These are phyloP conservation scores for Lithospermum erythrorhizon DNA, from an alignment of 257 asterid genomes.

Conservation along the genomic window DNA sequence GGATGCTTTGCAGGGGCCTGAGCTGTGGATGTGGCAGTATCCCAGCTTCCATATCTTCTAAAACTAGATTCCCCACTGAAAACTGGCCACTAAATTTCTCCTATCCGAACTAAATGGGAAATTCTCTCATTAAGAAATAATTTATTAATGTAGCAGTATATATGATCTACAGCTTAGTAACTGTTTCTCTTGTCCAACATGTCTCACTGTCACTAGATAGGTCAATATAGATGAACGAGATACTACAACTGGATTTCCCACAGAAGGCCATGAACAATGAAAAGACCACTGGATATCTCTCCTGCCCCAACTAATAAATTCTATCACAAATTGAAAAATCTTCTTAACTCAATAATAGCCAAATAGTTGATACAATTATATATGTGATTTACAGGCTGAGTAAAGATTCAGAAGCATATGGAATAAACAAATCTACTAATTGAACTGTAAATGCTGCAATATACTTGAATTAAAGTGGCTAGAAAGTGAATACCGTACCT, in stretches of 20 bases:
- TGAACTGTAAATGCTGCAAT: neutral
- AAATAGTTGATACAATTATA: neutral
- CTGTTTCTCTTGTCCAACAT: neutral
- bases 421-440: no score
- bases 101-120: neutral
- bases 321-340: neutral
- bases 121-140: neutral
- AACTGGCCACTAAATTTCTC: neutral
- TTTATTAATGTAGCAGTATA: neutral
- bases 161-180: neutral
- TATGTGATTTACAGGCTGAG: neutral
- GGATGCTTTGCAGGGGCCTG: conserved; percentile 43
- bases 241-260: neutral
- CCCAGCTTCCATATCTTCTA: conserved; percentile 43
- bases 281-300: neutral
- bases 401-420: neutral
- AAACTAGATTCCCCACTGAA: conserved; percentile 39
- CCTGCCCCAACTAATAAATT: neutral
- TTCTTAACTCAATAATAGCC: neutral
- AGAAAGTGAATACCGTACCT: conserved; percentile 24
- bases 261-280: neutral
- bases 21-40: conserved; percentile 39
- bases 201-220: neutral
- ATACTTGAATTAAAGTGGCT: neutral
- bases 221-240: neutral